A percentile compares a stretch with the other conserved stretches of the same genome.
Conservation (phyloP, 805 yeast species). For the Monosporozyma servazzii region DNA sequence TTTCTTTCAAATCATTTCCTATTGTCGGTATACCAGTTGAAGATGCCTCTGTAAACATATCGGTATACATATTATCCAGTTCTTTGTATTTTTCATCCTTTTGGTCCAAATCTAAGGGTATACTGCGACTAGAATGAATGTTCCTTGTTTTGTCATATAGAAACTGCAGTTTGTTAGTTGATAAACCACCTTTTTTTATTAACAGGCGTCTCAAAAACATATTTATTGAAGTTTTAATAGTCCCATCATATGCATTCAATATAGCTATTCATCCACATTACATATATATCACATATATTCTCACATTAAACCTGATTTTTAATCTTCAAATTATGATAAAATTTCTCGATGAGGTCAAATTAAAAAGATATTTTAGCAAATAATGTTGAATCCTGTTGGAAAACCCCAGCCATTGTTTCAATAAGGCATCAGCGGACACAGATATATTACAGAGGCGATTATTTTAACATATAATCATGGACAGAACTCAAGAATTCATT, state of each 20-base stretch:
- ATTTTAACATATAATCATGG: slow-evolving; percentile 15
- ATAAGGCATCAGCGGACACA: too few species aligned
- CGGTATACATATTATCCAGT: slow-evolving; percentile 30
- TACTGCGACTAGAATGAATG: neutral
- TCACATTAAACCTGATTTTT: neutral
- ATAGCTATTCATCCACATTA: too few species aligned
- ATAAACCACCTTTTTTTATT: neutral
- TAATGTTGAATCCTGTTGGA: neutral
- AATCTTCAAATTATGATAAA: neutral
- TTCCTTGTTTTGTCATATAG: neutral
- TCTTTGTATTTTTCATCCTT: slow-evolving; percentile 22
- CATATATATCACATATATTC: too few species aligned
- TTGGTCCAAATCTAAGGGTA: slow-evolving; percentile 16
- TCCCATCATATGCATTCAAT: neutral
- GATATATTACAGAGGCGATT: too few species aligned
- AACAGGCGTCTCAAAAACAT: neutral
- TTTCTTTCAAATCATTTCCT: neutral
- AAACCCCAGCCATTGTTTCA: neutral
- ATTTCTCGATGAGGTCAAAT: neutral
- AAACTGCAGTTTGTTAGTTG: neutral
- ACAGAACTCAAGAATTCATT: slow-evolving; percentile 24
- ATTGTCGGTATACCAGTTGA: neutral
- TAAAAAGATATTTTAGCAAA: neutral
- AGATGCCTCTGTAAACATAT: slow-evolving; percentile 23
- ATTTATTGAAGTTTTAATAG: too few species aligned